Evolutionary conservation across 495 filamentous ascomycete genomes (phyloP).

Genomic region (Copromyces sp.): DNA sequence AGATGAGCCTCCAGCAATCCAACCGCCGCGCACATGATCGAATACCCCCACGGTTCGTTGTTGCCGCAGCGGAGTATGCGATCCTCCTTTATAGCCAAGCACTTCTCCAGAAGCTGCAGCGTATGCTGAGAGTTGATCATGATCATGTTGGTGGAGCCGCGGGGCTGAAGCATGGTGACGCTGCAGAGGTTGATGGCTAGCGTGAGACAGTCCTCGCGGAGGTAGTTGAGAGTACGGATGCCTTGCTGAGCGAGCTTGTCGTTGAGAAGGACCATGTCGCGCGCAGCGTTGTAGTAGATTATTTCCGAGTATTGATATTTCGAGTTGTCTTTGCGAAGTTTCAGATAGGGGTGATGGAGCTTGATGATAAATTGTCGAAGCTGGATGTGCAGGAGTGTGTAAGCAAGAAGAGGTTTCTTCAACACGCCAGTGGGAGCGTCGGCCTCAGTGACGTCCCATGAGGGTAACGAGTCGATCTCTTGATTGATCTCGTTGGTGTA

Average conservation of each 20-base stretch:
- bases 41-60: conserved; percentile 38
- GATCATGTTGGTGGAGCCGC: conserved; percentile 32
- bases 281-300: conserved; percentile 36
- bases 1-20: conserved; percentile 34
- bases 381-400: conserved; percentile 33
- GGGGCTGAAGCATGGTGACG: conserved; percentile 40
- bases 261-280: conserved; percentile 35
- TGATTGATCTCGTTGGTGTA: conserved; percentile 36
- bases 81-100: conserved; percentile 35
- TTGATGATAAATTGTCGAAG: conserved; percentile 35
- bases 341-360: conserved; percentile 34
- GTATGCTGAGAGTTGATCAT: conserved; percentile 36
- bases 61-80: conserved; percentile 34
- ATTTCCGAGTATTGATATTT: conserved; percentile 38
- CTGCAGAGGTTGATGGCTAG: conserved; percentile 36
- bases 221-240: conserved; percentile 29
- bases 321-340: conserved; percentile 28
- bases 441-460: conserved; percentile 25
- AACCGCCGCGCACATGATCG: conserved; percentile 33
- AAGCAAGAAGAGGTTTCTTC: conserved; percentile 29
- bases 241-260: conserved; percentile 31
- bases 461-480: conserved; percentile 33
- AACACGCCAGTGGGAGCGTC: conserved; percentile 1
- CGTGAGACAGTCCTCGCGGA: conserved; percentile 31
- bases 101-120: conserved; percentile 32